phyloP scores from a whole-genome alignment of 257 asterid species.

The Capsicum baccatum region DNA sequence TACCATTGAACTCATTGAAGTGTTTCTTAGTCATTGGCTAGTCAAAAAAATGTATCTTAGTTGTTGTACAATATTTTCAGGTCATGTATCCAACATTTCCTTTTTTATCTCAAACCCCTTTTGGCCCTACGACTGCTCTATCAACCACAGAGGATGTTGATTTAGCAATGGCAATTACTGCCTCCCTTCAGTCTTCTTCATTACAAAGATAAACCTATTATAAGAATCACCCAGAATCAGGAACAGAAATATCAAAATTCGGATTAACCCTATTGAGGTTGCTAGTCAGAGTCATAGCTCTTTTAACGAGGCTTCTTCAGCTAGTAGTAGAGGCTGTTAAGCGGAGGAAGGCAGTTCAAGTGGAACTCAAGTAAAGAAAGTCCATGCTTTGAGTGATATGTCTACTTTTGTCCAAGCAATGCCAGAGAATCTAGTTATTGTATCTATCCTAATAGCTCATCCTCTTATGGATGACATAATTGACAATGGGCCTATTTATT shows the following conservation, averaged over 20 bases:
- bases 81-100: slow-evolving; percentile 60
- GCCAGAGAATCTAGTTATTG: slow-evolving; percentile 40
- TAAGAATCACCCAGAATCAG: slow-evolving; percentile 44
- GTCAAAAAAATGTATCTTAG: not conserved
- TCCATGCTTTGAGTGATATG: slow-evolving; percentile 30
- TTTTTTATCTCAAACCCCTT: slow-evolving; percentile 49
- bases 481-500: slow-evolving; percentile 66
- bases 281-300: slow-evolving; percentile 35
- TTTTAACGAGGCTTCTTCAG: slow-evolving; percentile 42
- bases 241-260: slow-evolving; percentile 45
- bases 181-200: slow-evolving; percentile 63
- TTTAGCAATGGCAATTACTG: slow-evolving; percentile 65
- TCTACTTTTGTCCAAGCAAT: slow-evolving; percentile 37
- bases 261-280: slow-evolving; percentile 34
- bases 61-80: slow-evolving; percentile 43
- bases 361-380: slow-evolving; percentile 37
- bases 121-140: slow-evolving; percentile 60
- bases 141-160: slow-evolving; percentile 61
- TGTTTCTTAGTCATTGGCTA: not conserved
- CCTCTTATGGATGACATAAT: slow-evolving; percentile 36
- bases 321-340: slow-evolving; percentile 40
- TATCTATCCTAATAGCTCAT: slow-evolving; percentile 69
- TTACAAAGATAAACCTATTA: slow-evolving; percentile 40
- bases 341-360: slow-evolving; percentile 43
- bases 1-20: not conserved